A percentile compares a stretch with the other conserved stretches of the same genome.
Conservation (phyloP, 2,329 filamentous ascomycete species). For the Basipetospora sp. region DNA sequence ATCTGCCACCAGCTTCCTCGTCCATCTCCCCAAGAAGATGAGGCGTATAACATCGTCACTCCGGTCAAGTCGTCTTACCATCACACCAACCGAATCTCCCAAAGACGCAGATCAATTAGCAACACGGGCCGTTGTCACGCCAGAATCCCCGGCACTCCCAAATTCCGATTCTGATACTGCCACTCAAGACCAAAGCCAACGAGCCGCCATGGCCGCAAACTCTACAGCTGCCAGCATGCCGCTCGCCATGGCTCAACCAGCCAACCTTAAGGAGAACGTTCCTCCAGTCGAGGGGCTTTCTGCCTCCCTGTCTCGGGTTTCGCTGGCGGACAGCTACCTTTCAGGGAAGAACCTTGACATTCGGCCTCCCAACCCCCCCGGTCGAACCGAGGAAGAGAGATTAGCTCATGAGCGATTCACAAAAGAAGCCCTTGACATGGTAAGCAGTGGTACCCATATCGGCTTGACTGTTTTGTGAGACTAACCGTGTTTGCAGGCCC, state of each 20-base stretch:
- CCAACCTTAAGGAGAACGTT: background rate
- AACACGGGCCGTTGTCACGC: too few species aligned
- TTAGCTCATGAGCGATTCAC: constrained; percentile 50
- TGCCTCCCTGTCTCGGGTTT: background rate
- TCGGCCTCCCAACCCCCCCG: constrained; percentile 7
- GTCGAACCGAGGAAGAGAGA: constrained; percentile 17
- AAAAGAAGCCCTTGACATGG: constrained; percentile 75
- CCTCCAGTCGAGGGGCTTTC: background rate
- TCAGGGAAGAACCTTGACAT: constrained; percentile 4
- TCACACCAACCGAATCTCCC: background rate
- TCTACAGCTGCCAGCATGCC: background rate
- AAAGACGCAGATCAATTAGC: background rate
- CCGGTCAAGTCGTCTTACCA: background rate
- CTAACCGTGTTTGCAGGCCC: constrained; percentile 41
- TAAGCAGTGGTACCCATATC: constrained; percentile 23
- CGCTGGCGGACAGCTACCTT: background rate
- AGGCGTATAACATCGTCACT: constrained; percentile 1
- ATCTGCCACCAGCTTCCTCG: constrained; percentile 1
- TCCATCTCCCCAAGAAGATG: background rate
- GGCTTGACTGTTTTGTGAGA: constrained; percentile 15
- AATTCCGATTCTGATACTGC: too few species aligned
- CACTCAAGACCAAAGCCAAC: too few species aligned
- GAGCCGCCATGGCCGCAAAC: too few species aligned
- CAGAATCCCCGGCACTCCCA: too few species aligned
- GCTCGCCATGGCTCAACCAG: background rate